A percentile compares a stretch with the other conserved stretches of the same genome.
Conservation (phyloP, 371 early-diverging fungal species). For the Sporodiniella umbellata region DNA sequence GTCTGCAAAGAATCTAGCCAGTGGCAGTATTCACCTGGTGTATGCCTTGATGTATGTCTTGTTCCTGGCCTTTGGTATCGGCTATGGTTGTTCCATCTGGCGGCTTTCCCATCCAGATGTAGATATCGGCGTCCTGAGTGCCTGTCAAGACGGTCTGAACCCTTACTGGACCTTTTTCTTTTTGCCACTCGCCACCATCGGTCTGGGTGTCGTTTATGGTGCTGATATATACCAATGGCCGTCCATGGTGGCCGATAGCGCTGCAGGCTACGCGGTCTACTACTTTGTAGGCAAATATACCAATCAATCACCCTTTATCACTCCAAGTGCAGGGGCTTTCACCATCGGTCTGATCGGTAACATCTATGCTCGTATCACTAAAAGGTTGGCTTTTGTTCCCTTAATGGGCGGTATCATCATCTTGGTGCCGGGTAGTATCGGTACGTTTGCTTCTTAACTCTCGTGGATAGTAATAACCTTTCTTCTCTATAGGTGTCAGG, state of each 20-base stretch:
- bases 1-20: constrained; percentile 74
- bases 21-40: constrained; percentile 74
- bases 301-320: constrained; percentile 18
- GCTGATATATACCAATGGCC: constrained; percentile 22
- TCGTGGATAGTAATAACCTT: too few relatives aligned
- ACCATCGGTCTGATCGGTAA: constrained; percentile 32
- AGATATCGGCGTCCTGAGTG: constrained; percentile 9
- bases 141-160: constrained; percentile 22
- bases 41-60: constrained; percentile 73
- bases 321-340: constrained; percentile 38
- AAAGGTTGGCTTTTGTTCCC: constrained; percentile 31
- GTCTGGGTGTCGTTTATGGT: constrained; percentile 30
- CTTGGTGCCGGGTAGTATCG: constrained; percentile 38
- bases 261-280: constrained; percentile 27
- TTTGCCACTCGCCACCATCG: constrained; percentile 22
- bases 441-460: too few relatives aligned
- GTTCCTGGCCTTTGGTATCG: constrained; percentile 72
- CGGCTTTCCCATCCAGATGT: constrained; percentile 17
- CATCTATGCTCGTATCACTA: constrained; percentile 26
- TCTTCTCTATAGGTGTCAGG: constrained; percentile 35
- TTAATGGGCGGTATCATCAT: constrained; percentile 36
- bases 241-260: constrained; percentile 23
- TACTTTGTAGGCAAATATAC: constrained; percentile 27
- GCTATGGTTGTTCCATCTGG: constrained; percentile 56
- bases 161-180: constrained; percentile 35